Evolutionary conservation across 2,329 filamentous ascomycete genomes (phyloP).

Genomic region (Penicillium hordei): DNA sequence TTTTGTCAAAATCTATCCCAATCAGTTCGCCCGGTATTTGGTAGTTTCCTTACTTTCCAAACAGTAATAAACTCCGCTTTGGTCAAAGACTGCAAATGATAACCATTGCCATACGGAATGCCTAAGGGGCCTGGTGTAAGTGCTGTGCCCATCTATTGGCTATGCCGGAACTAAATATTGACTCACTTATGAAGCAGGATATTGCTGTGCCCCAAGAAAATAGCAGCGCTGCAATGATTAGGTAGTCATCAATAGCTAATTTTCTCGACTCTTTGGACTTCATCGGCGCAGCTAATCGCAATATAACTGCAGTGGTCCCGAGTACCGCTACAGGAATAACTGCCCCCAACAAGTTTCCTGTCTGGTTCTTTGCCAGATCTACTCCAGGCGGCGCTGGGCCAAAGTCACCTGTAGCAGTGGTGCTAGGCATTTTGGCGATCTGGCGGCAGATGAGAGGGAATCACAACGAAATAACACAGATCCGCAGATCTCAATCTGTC

Average conservation of each 20-base stretch:
- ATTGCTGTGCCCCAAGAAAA: slow-evolving; percentile 1
- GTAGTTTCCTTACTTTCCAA: not conserved
- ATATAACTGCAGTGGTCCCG: not conserved
- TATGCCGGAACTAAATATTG: not conserved
- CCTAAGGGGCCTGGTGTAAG: not conserved
- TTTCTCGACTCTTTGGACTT: not conserved
- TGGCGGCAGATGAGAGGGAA: not conserved
- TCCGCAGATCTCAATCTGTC: not conserved
- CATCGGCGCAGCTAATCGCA: not conserved
- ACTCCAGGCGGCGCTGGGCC: not conserved
- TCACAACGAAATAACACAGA: not conserved
- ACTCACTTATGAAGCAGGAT: not conserved
- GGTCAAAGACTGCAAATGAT: not conserved
- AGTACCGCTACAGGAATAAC: not conserved
- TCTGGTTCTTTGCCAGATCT: not conserved
- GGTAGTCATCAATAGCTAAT: not conserved
- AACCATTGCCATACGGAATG: not conserved
- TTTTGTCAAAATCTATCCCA: not conserved
- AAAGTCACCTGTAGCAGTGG: not conserved
- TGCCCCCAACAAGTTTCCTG: not conserved
- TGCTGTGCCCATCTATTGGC: not conserved
- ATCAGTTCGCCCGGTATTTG: too few species aligned
- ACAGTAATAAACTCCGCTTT: not conserved
- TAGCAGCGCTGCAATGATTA: not conserved
- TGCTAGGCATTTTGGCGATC: not conserved